Conservation (phyloP, 192 early-diverging fungal species). For the Linnemannia schmuckeri region DNA sequence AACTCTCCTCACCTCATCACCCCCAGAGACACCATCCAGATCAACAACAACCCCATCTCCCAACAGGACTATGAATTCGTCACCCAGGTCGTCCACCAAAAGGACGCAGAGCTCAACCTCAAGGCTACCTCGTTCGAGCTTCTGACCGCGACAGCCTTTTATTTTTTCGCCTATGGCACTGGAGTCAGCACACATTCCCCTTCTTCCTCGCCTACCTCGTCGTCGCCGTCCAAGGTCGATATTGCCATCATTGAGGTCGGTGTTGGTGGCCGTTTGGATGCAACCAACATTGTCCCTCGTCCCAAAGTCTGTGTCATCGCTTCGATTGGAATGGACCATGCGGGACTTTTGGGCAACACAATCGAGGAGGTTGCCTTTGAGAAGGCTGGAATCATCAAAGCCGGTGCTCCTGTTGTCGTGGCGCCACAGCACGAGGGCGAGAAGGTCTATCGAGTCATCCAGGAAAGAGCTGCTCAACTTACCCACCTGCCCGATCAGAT, state of each 20-base stretch:
- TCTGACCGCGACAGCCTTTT: constrained; percentile 67
- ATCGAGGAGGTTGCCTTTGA: constrained; percentile 83
- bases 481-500: constrained; percentile 15
- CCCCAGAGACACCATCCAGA: constrained; percentile 92
- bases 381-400: constrained; percentile 88
- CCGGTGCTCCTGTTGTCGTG: constrained; percentile 57
- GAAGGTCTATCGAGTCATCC: constrained; percentile 52
- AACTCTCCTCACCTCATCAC: constrained; percentile 94
- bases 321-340: constrained; percentile 86
- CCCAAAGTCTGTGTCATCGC: constrained; percentile 83
- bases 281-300: constrained; percentile 79
- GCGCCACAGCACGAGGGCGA: constrained; percentile 67
- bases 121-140: constrained; percentile 80
- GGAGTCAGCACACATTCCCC: constrained; percentile 59
- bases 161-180: constrained; percentile 78
- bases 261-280: constrained; percentile 86
- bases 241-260: constrained; percentile 86
- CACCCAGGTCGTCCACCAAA: constrained; percentile 72
- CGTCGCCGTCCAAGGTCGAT: constrained; percentile 63
- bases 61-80: constrained; percentile 80
- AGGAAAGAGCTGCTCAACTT: constrained; percentile 32
- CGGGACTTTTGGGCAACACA: constrained; percentile 75
- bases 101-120: constrained; percentile 56
- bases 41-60: constrained; percentile 85
- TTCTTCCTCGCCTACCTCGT: background rate